Conservation (phyloP, 768 basidiomycete species). For the Kwoniella dejecticola region DNA sequence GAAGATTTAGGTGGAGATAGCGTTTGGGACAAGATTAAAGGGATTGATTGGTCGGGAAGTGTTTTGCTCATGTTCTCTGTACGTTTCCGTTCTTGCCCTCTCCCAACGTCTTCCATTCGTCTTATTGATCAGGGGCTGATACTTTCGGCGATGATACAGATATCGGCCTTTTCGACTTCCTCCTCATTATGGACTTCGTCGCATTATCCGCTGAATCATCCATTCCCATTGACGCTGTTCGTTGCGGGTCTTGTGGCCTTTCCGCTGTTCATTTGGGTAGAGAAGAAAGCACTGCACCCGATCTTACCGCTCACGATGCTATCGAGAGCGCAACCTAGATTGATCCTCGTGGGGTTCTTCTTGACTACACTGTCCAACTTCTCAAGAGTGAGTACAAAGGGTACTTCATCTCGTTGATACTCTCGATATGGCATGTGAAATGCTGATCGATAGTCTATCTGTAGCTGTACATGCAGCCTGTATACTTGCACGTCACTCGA, state of each 20-base stretch:
- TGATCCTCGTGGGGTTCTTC: constrained; percentile 35
- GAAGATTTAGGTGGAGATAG: constrained; percentile 22
- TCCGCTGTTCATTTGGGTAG: constrained; percentile 36
- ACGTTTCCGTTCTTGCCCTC: constrained; percentile 21
- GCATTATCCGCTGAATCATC: constrained; percentile 32
- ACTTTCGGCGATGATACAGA: too few relatives aligned
- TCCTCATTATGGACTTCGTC: constrained; percentile 43
- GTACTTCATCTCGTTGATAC: too few relatives aligned
- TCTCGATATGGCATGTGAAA: too few relatives aligned
- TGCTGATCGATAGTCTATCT: not conserved
- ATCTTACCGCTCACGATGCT: constrained; percentile 43
- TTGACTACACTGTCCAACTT: constrained; percentile 37
- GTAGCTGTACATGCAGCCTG: constrained; percentile 46
- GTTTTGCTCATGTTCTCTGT: constrained; percentile 38
- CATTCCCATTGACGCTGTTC: constrained; percentile 28
- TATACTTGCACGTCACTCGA: constrained; percentile 46
- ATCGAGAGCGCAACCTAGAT: constrained; percentile 29
- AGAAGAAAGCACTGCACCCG: constrained; percentile 37
- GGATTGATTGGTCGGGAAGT: constrained; percentile 47
- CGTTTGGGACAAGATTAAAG: constrained; percentile 35
- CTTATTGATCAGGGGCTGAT: too few relatives aligned
- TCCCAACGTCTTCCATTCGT: too few relatives aligned
- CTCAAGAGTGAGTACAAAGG: constrained; percentile 30
- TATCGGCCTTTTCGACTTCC: constrained; percentile 30
- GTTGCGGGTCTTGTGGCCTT: constrained; percentile 17